Conservation (phyloP, 225 moss, liverwort and hornwort genomes). For the Physcomitrium patens region DNA sequence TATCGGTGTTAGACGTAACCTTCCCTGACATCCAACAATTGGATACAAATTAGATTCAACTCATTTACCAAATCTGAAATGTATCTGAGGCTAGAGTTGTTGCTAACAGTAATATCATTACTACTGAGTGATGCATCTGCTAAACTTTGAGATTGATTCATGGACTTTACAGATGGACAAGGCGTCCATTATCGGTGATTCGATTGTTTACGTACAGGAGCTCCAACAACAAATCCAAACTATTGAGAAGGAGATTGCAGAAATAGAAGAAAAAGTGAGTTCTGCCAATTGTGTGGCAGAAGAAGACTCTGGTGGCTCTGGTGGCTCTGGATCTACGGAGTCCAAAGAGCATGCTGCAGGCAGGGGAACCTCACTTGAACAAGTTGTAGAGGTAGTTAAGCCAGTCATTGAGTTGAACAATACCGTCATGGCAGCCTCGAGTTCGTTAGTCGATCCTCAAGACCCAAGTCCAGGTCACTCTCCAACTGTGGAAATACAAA, state of each 20-base stretch:
- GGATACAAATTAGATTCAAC: no score
- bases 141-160: not conserved
- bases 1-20: no score
- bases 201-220: constrained; percentile 70
- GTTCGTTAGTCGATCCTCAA: not conserved
- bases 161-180: constrained; percentile 66
- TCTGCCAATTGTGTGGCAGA: constrained; percentile 5
- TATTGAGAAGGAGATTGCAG: constrained; percentile 53
- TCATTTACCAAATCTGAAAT: no score
- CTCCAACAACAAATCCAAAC: constrained; percentile 63
- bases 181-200: constrained; percentile 71
- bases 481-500: not conserved
- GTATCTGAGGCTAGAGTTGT: no score
- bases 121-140: not conserved
- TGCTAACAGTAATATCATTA: no score
- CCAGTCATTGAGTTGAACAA: constrained; percentile 8
- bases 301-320: constrained; percentile 2
- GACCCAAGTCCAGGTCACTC: constrained; percentile 1
- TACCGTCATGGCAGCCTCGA: not conserved
- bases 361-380: not conserved
- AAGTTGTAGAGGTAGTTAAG: not conserved
- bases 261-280: constrained; percentile 41
- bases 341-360: not conserved
- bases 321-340: constrained; percentile 1
- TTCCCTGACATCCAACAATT: no score